These are phyloP conservation scores for Globisporangium nagaii DNA, from an alignment of 352 stramenopile species.

Conservation along the genomic window DNA sequence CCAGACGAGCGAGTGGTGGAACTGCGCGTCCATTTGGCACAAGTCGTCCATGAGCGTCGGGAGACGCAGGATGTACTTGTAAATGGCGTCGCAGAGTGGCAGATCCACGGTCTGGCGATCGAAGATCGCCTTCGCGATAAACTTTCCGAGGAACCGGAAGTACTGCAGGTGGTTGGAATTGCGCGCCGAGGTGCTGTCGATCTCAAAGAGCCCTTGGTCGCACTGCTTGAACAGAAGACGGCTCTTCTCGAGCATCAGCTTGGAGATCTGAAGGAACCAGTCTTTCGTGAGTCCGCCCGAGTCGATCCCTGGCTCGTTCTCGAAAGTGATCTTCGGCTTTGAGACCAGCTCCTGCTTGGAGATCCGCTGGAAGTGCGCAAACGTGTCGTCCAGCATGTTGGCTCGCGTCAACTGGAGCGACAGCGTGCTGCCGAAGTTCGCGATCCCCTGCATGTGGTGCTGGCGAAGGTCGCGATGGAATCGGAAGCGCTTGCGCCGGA, in stretches of 20 bases:
- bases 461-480: constrained; percentile 75
- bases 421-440: constrained; percentile 26
- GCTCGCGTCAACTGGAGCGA: constrained; percentile 45
- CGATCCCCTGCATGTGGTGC: constrained; percentile 19
- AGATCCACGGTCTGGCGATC: constrained; percentile 80
- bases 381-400: constrained; percentile 67
- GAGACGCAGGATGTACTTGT: constrained; percentile 63
- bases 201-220: constrained; percentile 44
- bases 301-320: constrained; percentile 83
- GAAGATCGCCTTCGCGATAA: constrained; percentile 84
- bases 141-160: constrained; percentile 69
- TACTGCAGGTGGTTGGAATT: constrained; percentile 28
- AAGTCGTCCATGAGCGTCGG: constrained; percentile 51
- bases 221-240: constrained; percentile 47
- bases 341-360: constrained; percentile 40
- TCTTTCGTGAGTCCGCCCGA: constrained; percentile 87
- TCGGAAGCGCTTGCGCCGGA: constrained; percentile 80
- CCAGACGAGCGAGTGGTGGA: constrained; percentile 77
- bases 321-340: constrained; percentile 80
- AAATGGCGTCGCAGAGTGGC: constrained; percentile 64
- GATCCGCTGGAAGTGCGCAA: constrained; percentile 43
- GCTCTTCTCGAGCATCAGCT: constrained; percentile 26
- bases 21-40: constrained; percentile 69
- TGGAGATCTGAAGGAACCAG: constrained; percentile 82
- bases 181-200: constrained; percentile 30